These are phyloP conservation scores for Chaetomium cochliodes DNA, from an alignment of 495 filamentous ascomycete species.

Conservation along the genomic window DNA sequence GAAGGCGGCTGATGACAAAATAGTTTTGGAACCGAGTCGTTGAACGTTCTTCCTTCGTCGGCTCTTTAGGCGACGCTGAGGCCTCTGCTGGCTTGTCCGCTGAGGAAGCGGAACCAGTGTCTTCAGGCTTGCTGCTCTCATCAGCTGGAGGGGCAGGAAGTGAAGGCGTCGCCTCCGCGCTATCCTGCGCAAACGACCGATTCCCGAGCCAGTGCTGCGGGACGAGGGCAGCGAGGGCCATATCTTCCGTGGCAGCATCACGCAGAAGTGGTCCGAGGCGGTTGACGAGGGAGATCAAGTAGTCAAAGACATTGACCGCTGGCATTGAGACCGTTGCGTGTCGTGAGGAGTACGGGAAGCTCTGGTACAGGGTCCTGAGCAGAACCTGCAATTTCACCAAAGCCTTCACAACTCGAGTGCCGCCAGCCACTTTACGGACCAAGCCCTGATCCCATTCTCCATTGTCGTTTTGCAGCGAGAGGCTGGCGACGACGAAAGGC, in stretches of 20 bases:
- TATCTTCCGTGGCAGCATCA: conserved; percentile 79
- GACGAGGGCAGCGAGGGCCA: conserved; percentile 54
- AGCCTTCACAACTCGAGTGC: conserved; percentile 73
- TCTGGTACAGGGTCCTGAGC: conserved; percentile 66
- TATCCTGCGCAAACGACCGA: conserved; percentile 22
- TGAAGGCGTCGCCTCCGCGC: neutral
- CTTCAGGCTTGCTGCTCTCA: conserved; percentile 17
- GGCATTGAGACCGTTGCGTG: conserved; percentile 51
- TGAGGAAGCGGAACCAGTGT: conserved; percentile 11
- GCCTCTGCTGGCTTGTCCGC: conserved; percentile 42
- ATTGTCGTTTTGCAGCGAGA: conserved; percentile 29
- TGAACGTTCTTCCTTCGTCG: conserved; percentile 40
- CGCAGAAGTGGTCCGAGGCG: conserved; percentile 74
- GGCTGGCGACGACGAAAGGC: conserved; percentile 47
- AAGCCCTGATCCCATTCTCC: conserved; percentile 37
- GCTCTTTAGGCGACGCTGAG: conserved; percentile 22
- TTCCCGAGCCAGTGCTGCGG: conserved; percentile 45
- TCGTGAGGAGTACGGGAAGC: conserved; percentile 64
- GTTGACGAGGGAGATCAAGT: conserved; percentile 65
- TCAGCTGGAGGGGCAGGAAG: conserved; percentile 1
- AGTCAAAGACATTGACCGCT: conserved; percentile 76
- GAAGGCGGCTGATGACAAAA: conserved; percentile 67
- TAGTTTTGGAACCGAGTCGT: conserved; percentile 69
- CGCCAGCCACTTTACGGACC: conserved; percentile 49
- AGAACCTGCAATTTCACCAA: conserved; percentile 73